Conservation (phyloP, 1,284 basidiomycete genomes). For the Peniophora sp. region DNA sequence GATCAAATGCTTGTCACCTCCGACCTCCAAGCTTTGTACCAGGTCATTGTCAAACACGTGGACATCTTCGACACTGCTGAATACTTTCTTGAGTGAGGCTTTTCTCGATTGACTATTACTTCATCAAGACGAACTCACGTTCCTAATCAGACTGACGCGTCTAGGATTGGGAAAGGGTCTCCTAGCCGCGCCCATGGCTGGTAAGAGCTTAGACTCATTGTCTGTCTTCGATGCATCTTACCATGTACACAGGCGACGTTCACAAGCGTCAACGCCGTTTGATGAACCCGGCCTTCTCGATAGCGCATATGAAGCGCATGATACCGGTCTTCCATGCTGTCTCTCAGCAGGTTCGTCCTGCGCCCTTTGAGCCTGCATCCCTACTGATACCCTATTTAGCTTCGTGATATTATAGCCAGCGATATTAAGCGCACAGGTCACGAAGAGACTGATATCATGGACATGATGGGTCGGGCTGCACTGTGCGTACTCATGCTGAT, state of each 20-base stretch:
- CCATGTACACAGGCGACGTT: too few species aligned
- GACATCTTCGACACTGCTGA: neutral
- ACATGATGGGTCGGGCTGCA: slow-evolving; percentile 25
- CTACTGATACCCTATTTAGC: neutral
- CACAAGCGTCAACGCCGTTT: too few species aligned
- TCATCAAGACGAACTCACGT: too few species aligned
- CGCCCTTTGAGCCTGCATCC: neutral
- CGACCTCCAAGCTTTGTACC: neutral
- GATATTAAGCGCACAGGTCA: neutral
- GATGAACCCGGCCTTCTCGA: neutral
- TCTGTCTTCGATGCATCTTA: too few species aligned
- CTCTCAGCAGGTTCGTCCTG: neutral
- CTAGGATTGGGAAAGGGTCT: too few species aligned
- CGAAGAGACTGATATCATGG: slow-evolving; percentile 18
- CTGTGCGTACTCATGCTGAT: slow-evolving; percentile 6
- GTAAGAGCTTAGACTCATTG: too few species aligned
- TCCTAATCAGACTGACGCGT: too few species aligned
- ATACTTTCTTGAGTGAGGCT: neutral
- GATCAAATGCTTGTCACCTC: neutral
- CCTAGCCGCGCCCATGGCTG: too few species aligned
- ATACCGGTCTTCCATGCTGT: neutral
- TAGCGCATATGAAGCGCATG: slow-evolving; percentile 1
- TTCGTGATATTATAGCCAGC: neutral
- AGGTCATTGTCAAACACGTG: neutral
- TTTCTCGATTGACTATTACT: too few species aligned